Conservation (phyloP, 176 grass and related monocot genomes). For the Oryza coarctata region DNA sequence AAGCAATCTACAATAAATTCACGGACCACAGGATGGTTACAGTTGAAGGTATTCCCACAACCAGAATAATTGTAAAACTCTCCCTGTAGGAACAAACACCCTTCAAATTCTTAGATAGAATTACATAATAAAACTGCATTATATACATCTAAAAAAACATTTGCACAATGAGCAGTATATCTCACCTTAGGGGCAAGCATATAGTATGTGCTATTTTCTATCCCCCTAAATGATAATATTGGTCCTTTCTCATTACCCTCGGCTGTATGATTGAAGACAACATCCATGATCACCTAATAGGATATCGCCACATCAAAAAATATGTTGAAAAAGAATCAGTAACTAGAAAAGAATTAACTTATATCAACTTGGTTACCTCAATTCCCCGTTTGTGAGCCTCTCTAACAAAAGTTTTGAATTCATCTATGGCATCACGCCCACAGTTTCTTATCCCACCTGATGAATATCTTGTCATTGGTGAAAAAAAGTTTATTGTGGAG, state of each 20-base stretch:
- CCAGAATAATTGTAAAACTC: slow-evolving; percentile 97
- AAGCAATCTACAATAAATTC: slow-evolving; percentile 97
- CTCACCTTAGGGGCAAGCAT: slow-evolving; percentile 96
- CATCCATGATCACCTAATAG: slow-evolving; percentile 83
- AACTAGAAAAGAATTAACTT: slow-evolving; percentile 9
- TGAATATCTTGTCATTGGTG: slow-evolving; percentile 90
- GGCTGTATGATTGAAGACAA: slow-evolving; percentile 99
- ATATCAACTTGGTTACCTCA: slow-evolving; percentile 58
- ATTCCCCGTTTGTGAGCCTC: slow-evolving; percentile 94
- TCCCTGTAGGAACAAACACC: slow-evolving; percentile 60
- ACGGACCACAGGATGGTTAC: slow-evolving; percentile 93
- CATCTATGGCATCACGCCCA: slow-evolving; percentile 82
- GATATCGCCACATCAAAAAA: slow-evolving; percentile 36
- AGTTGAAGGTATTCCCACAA: slow-evolving; percentile 98
- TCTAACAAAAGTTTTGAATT: slow-evolving; percentile 84
- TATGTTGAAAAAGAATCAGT: background rate
- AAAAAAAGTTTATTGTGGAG: slow-evolving; percentile 91
- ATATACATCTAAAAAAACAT: background rate
- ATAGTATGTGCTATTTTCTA: slow-evolving; percentile 96
- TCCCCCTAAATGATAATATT: slow-evolving; percentile 90
- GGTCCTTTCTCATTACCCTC: slow-evolving; percentile 98
- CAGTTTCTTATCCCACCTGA: slow-evolving; percentile 55
- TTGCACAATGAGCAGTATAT: background rate
- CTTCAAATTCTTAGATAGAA: slow-evolving; percentile 29
- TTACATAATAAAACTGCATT: slow-evolving; percentile 16